A percentile compares a stretch with the other conserved stretches of the same genome.
These are phyloP conservation scores for Apiospora aurea DNA, from an alignment of 2,329 filamentous ascomycete species.

Conservation along the genomic window DNA sequence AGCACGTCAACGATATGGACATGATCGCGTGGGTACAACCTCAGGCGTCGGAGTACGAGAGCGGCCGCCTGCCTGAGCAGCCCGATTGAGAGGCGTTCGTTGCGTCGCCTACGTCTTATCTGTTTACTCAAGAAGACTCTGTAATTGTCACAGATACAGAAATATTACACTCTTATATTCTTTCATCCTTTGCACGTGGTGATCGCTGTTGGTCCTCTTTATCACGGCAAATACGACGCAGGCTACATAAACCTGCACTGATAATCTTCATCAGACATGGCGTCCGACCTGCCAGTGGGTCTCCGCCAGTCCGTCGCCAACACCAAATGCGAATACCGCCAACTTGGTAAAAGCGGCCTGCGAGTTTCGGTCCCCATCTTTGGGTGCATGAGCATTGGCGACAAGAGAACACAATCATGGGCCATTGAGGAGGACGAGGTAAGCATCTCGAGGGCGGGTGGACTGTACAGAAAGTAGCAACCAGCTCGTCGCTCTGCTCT, in stretches of 20 bases:
- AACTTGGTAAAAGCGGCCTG: slow-evolving; percentile 67
- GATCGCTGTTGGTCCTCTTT: not conserved
- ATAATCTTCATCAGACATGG: slow-evolving; percentile 27
- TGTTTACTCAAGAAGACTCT: not conserved
- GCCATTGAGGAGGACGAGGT: slow-evolving; percentile 64
- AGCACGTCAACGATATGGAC: not conserved
- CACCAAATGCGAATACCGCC: slow-evolving; percentile 56
- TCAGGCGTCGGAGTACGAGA: not conserved
- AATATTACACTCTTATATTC: not conserved
- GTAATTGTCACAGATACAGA: not conserved
- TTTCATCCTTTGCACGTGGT: not conserved
- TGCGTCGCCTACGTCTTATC: not conserved
- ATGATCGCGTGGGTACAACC: not conserved
- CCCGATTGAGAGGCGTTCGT: not conserved
- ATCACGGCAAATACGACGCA: not conserved
- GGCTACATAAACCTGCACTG: not conserved
- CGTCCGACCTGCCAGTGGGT: slow-evolving; percentile 31
- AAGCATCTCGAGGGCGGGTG: slow-evolving; percentile 27
- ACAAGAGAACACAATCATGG: slow-evolving; percentile 59
- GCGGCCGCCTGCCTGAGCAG: not conserved
- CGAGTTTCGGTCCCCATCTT: slow-evolving; percentile 69
- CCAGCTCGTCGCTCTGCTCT: not conserved
- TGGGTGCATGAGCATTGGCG: slow-evolving; percentile 69
- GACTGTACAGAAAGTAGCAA: not conserved
- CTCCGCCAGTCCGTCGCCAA: slow-evolving; percentile 46